phyloP scores from a whole-genome alignment of 2,329 filamentous ascomycete genomes.

The Colletotrichum spinosum region DNA sequence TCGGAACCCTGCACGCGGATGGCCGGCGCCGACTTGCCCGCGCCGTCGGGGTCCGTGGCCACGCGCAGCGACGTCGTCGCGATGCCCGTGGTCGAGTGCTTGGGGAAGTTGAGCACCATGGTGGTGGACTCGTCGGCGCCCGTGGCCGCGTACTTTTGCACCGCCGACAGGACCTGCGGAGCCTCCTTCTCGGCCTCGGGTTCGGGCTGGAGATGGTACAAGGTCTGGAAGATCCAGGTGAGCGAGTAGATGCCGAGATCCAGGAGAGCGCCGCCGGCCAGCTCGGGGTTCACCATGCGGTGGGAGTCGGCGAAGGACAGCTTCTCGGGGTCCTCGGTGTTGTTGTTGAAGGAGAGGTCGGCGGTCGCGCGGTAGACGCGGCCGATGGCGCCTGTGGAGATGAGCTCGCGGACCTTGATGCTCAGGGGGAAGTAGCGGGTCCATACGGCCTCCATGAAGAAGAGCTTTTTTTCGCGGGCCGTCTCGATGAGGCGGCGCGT shows the following conservation, averaged over 20 bases:
- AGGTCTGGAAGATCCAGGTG: conserved; percentile 90
- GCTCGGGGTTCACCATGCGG: conserved; percentile 84
- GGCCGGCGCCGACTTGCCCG: conserved; percentile 70
- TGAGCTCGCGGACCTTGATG: conserved; percentile 77
- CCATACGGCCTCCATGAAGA: conserved; percentile 92
- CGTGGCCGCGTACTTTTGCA: conserved; percentile 76
- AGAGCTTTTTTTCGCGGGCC: conserved; percentile 78
- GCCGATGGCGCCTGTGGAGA: conserved; percentile 66
- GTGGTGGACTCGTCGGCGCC: conserved; percentile 84
- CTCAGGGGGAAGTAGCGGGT: conserved; percentile 89
- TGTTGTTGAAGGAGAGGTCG: conserved; percentile 71
- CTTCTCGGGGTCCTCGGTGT: conserved; percentile 68
- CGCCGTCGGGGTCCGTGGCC: conserved; percentile 67
- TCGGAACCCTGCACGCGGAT: conserved; percentile 84
- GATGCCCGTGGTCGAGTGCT: conserved; percentile 76
- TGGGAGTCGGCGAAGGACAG: conserved; percentile 70
- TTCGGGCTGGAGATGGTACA: conserved; percentile 84
- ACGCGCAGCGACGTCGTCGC: conserved; percentile 75
- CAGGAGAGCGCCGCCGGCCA: conserved; percentile 85
- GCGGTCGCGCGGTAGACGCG: conserved; percentile 70
- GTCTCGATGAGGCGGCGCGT: conserved; percentile 77
- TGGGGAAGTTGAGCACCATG: conserved; percentile 81
- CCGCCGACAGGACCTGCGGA: conserved; percentile 75
- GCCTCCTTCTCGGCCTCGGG: conserved; percentile 73
- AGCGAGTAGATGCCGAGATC: conserved; percentile 91